Percentiles rank a stretch among this genome's conserved stretches.
Conservation (phyloP, 2,329 filamentous ascomycete species). For the Ophiosphaerella korrae region DNA sequence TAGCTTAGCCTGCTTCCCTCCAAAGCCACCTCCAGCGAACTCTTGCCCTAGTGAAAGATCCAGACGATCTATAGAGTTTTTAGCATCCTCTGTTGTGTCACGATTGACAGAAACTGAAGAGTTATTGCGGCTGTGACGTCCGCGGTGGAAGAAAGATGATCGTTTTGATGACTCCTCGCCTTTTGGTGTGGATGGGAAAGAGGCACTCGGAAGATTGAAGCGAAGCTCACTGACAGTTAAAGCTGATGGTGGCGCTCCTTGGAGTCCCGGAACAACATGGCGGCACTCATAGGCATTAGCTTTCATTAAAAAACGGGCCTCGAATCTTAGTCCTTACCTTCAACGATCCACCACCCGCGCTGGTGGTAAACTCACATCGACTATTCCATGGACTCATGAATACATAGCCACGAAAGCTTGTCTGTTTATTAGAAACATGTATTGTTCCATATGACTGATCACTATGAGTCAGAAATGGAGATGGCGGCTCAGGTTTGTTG, state of each 20-base stretch:
- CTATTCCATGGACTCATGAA: slow-evolving; percentile 89
- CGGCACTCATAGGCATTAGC: slow-evolving; percentile 57
- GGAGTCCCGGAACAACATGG: slow-evolving; percentile 65
- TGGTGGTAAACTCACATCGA: slow-evolving; percentile 82
- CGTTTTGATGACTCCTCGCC: slow-evolving; percentile 39
- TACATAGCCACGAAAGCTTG: slow-evolving; percentile 68
- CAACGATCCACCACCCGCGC: slow-evolving; percentile 73
- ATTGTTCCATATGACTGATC: slow-evolving; percentile 36
- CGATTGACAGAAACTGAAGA: slow-evolving; percentile 32
- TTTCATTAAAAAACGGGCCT: background rate
- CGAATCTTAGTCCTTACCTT: slow-evolving; percentile 45
- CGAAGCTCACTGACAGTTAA: slow-evolving; percentile 78
- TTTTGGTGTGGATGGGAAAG: slow-evolving; percentile 36
- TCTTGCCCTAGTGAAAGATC: slow-evolving; percentile 81
- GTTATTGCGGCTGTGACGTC: slow-evolving; percentile 34
- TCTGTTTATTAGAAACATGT: slow-evolving; percentile 50
- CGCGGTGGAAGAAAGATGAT: slow-evolving; percentile 43
- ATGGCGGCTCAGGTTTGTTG: slow-evolving; percentile 13
- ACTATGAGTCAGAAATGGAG: slow-evolving; percentile 27
- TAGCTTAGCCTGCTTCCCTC: slow-evolving; percentile 86
- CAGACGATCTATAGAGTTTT: slow-evolving; percentile 56
- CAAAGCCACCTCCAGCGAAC: slow-evolving; percentile 81
- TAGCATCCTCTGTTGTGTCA: slow-evolving; percentile 23
- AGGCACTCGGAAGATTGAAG: slow-evolving; percentile 78
- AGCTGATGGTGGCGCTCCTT: slow-evolving; percentile 41